Conservation (phyloP, 768 basidiomycete species). For the Kondoa malvinella region DNA sequence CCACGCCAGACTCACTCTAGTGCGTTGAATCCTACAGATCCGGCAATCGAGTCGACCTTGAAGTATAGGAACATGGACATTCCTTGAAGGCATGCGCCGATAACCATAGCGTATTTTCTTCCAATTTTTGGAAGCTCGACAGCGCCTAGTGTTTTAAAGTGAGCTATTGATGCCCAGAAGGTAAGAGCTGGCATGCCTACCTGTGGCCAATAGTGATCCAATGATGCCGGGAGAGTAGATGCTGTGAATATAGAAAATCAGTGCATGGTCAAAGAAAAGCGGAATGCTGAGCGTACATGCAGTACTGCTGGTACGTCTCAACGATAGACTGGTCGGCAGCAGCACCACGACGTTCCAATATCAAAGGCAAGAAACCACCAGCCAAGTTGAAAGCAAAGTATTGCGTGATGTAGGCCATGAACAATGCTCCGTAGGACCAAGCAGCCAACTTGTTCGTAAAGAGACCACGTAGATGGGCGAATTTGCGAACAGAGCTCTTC, state of each 20-base stretch:
- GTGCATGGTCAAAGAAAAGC: too few species aligned
- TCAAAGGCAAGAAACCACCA: constrained; percentile 32
- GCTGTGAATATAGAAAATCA: constrained; percentile 26
- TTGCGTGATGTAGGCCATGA: constrained; percentile 13
- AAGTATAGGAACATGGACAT: constrained; percentile 12
- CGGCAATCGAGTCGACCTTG: constrained; percentile 5
- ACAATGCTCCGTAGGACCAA: constrained; percentile 18
- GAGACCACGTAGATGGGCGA: constrained; percentile 32
- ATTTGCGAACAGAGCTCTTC: constrained; percentile 8
- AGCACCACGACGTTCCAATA: constrained; percentile 31
- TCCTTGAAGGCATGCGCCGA: constrained; percentile 5
- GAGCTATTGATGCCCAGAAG: too few species aligned
- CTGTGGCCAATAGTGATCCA: constrained; percentile 1
- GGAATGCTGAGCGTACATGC: too few species aligned
- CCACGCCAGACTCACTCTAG: constrained; percentile 11
- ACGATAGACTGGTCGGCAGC: constrained; percentile 25
- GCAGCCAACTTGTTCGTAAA: constrained; percentile 29
- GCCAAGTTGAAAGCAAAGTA: constrained; percentile 25
- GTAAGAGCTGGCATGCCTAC: too few species aligned
- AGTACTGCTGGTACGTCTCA: constrained; percentile 32
- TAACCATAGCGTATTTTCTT: background rate
- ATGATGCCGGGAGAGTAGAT: constrained; percentile 2
- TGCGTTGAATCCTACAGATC: constrained; percentile 9
- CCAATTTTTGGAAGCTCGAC: background rate
- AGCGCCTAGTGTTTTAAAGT: too few species aligned